A percentile compares a stretch with the other conserved stretches of the same genome.
These are phyloP conservation scores for Plenodomus lindquistii DNA, from an alignment of 2,329 filamentous ascomycete genomes.

Conservation along the genomic window DNA sequence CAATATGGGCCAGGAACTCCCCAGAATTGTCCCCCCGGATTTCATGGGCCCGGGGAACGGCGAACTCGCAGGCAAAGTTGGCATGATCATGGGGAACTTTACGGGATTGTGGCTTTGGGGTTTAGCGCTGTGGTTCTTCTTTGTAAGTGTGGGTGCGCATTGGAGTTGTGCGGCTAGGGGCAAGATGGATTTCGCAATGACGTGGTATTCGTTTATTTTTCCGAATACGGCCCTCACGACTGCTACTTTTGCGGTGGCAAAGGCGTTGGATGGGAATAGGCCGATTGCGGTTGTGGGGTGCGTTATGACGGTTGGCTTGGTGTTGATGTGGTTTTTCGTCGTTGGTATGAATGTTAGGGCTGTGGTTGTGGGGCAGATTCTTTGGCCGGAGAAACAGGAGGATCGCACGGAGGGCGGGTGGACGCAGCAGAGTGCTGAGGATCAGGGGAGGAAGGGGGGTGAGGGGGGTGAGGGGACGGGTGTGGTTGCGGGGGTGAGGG, in stretches of 20 bases:
- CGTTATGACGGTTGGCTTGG: slow-evolving; percentile 66
- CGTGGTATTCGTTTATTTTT: slow-evolving; percentile 83
- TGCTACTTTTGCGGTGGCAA: slow-evolving; percentile 72
- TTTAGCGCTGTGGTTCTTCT: slow-evolving; percentile 81
- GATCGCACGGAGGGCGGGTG: slow-evolving; percentile 66
- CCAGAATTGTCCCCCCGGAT: slow-evolving; percentile 52
- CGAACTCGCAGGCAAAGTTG: slow-evolving; percentile 58
- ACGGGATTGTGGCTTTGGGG: slow-evolving; percentile 80
- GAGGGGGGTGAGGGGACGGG: slow-evolving; percentile 14
- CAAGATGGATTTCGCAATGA: slow-evolving; percentile 77
- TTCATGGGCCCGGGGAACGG: slow-evolving; percentile 61
- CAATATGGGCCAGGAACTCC: slow-evolving; percentile 58
- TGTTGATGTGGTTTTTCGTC: slow-evolving; percentile 70
- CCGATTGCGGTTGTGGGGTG: slow-evolving; percentile 70
- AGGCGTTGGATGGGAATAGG: slow-evolving; percentile 50
- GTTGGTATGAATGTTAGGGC: slow-evolving; percentile 71
- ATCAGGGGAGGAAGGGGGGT: slow-evolving; percentile 26
- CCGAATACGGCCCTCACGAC: slow-evolving; percentile 76
- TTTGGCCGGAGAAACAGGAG: slow-evolving; percentile 76
- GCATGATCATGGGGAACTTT: slow-evolving; percentile 62
- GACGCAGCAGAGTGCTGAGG: slow-evolving; percentile 38
- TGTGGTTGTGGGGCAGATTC: slow-evolving; percentile 67
- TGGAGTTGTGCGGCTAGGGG: slow-evolving; percentile 66
- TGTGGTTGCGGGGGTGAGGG: slow-evolving; percentile 22
- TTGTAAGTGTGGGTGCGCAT: slow-evolving; percentile 76